Conservation (phyloP, 208 protist species). For the Crithidia sp. region DNA sequence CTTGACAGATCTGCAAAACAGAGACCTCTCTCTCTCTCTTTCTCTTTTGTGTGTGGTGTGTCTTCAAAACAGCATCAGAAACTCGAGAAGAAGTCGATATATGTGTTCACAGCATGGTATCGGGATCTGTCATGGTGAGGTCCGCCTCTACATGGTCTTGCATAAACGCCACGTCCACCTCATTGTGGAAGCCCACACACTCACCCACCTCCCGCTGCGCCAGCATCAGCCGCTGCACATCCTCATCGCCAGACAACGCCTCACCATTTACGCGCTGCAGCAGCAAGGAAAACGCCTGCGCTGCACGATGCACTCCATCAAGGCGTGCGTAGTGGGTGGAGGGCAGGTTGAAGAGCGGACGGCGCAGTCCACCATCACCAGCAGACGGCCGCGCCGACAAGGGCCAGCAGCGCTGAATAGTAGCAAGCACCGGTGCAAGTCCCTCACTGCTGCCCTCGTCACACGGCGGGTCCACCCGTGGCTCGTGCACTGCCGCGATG, state of each 20-base stretch:
- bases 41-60: not conserved
- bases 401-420: slow-evolving; percentile 12
- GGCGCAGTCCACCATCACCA: slow-evolving; percentile 25
- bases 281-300: slow-evolving; percentile 32
- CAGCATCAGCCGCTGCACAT: not conserved
- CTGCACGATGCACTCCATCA: slow-evolving; percentile 25
- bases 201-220: slow-evolving; percentile 5
- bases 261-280: slow-evolving; percentile 26
- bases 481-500: slow-evolving; percentile 21
- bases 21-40: not conserved
- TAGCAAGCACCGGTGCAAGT: slow-evolving; percentile 3
- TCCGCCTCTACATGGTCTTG: slow-evolving; percentile 42
- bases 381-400: slow-evolving; percentile 9
- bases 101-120: slow-evolving; percentile 27
- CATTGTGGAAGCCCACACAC: slow-evolving; percentile 30
- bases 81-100: too few relatives aligned
- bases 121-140: slow-evolving; percentile 36
- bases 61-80: too few relatives aligned
- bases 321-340: slow-evolving; percentile 27
- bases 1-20: not conserved
- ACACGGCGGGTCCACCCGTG: not conserved
- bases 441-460: not conserved
- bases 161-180: slow-evolving; percentile 45
- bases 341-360: slow-evolving; percentile 41
- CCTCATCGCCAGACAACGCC: not conserved